Evolutionary conservation across 129 eudicot species (phyloP), one percentile per base, ranked within the genome.

Genomic region (Artemisia argyi): DNA sequence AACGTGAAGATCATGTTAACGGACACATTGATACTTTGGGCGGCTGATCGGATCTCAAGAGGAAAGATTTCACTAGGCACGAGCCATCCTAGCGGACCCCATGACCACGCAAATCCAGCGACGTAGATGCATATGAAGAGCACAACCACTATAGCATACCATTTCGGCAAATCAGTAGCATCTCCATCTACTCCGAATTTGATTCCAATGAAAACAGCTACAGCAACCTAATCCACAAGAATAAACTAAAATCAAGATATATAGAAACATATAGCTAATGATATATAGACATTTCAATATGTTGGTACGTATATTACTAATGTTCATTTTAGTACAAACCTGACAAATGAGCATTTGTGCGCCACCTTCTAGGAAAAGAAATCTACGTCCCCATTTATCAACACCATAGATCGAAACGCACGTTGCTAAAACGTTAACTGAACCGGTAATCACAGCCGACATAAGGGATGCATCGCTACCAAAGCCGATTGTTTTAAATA

Each of bases 1-100:
- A 92, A 92, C 0, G 98, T 92, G 85, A 87, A 92, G 67, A 92
- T 39, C 98, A 92, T 89, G 98, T 89, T 92, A n/a, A 89, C 95
- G 0, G 92, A 92, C 1, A 92, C 98, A 18, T 80, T 92, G 52
- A 92, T 68, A 81, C 98, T 89, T 66, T 92, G 98, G 1, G 96
- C 98, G 0, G 96, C 98, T 1, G 98, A 89, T 14, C 96, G 83
- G 55, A 89, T 92, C 67, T 92, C 98, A 0, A 92, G 80, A 7
- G 96, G 98, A 77, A 92, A 92, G 50, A 89, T 89, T 72, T 92
- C 96, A 72, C 96, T 89, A 11, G 96, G 98, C 66, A 92, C 95
- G 20, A 92, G 69, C 96, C 96, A 89, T 3, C 95, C 98, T 8
- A 92, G 80, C 8, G 98, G 98, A 0, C 98, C 98, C 98, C 98